Conservation (phyloP, 805 yeast genomes). For the Ascoidea tarda region DNA sequence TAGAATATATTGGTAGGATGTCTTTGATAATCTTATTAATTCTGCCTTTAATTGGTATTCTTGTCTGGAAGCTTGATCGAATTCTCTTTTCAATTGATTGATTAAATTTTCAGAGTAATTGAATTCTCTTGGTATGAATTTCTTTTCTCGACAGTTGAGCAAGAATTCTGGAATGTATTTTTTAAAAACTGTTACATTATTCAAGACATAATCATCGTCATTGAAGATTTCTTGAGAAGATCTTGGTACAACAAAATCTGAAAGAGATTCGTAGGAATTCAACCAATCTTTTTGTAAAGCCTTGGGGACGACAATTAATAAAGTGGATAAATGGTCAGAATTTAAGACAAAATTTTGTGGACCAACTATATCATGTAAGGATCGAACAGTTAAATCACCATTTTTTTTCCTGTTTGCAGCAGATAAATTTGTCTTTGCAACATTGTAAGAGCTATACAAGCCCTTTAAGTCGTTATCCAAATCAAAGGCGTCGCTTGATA, state of each 20-base stretch:
- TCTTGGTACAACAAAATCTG: slow-evolving; percentile 83
- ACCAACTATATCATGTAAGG: slow-evolving; percentile 78
- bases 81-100: slow-evolving; percentile 65
- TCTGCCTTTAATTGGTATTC: slow-evolving; percentile 69
- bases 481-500: slow-evolving; percentile 66
- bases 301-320: slow-evolving; percentile 83
- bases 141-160: slow-evolving; percentile 62
- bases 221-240: slow-evolving; percentile 55
- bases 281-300: slow-evolving; percentile 44
- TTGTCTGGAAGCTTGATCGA: slow-evolving; percentile 53
- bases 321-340: slow-evolving; percentile 76
- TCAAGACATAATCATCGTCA: slow-evolving; percentile 65
- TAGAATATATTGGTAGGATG: slow-evolving; percentile 82
- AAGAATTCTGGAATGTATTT: slow-evolving; percentile 62
- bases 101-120: slow-evolving; percentile 68
- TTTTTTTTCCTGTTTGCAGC: slow-evolving; percentile 88
- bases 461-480: slow-evolving; percentile 76
- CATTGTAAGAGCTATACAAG: slow-evolving; percentile 61
- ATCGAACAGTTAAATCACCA: slow-evolving; percentile 85
- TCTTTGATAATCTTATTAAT: slow-evolving; percentile 64
- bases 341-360: slow-evolving; percentile 72
- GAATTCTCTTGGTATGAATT: slow-evolving; percentile 89
- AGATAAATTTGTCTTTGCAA: slow-evolving; percentile 69
- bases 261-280: slow-evolving; percentile 58
- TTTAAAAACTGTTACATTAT: slow-evolving; percentile 72